phyloP scores from a whole-genome alignment of 140 eudicot genomes.

The Erigeron philadelphicus region DNA sequence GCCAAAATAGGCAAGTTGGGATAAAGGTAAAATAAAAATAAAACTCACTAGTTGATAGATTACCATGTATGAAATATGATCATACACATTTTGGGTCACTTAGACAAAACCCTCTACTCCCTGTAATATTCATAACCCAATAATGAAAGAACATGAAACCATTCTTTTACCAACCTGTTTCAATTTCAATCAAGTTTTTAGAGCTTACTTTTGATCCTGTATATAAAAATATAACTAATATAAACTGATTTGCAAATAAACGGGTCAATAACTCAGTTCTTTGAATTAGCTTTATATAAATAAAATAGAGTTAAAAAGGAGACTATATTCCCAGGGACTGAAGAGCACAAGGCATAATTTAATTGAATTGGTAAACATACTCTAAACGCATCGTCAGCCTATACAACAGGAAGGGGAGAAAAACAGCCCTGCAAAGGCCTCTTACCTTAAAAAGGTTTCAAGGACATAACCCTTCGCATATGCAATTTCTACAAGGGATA shows the following conservation, averaged over 20 bases:
- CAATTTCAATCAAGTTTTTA: neutral
- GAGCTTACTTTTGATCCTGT: neutral
- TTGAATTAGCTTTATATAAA: neutral
- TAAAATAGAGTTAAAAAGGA: neutral
- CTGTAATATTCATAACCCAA: no score
- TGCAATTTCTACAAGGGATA: slow-evolving; percentile 7
- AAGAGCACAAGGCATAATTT: neutral
- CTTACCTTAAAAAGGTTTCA: slow-evolving; percentile 15
- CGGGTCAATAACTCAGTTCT: no score
- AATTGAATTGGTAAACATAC: neutral
- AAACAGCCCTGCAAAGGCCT: neutral
- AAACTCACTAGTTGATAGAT: no score
- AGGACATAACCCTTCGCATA: slow-evolving; percentile 10
- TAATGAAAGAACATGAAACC: no score
- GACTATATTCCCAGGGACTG: no score
- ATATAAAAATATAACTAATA: no score
- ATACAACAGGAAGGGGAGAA: neutral
- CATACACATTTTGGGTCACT: no score
- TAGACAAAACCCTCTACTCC: no score
- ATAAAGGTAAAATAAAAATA: no score
- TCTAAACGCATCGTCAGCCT: neutral
- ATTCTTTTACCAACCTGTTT: neutral
- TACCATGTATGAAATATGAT: no score
- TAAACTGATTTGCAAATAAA: no score
- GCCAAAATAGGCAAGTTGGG: neutral